phyloP scores from a whole-genome alignment of 306 rosid species.

The Biancaea sappan region DNA sequence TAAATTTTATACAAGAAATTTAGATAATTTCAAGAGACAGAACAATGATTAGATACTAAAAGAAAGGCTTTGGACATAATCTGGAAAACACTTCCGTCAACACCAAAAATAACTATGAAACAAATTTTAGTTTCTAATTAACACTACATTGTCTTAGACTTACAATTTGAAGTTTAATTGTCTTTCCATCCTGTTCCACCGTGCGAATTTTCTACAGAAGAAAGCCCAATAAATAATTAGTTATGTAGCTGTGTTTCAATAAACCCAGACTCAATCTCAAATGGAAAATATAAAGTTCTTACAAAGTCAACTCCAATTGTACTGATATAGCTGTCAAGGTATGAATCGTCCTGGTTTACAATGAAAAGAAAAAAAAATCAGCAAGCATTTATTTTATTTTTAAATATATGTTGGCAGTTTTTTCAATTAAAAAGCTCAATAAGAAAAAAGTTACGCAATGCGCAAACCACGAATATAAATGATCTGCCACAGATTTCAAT shows the following conservation, averaged over 20 bases:
- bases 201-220: conserved; percentile 85
- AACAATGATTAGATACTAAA: not conserved
- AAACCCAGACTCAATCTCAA: conserved; percentile 7
- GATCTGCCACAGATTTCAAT: not conserved
- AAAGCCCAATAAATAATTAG: conserved; percentile 23
- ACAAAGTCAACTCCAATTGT: conserved; percentile 99
- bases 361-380: conserved; percentile 26
- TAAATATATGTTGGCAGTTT: not conserved
- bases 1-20: not conserved
- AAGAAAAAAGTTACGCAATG: not conserved
- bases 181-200: conserved; percentile 92
- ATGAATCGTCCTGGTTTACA: conserved; percentile 84
- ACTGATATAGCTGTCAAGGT: conserved; percentile 99
- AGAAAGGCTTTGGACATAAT: not conserved
- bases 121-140: not conserved
- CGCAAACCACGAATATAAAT: conserved; percentile 5
- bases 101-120: conserved; percentile 5
- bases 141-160: conserved; percentile 27
- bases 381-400: not conserved
- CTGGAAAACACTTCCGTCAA: not conserved
- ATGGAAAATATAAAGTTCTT: conserved; percentile 42
- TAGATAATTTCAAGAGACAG: not conserved
- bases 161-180: conserved; percentile 91
- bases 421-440: not conserved
- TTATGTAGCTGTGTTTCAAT: conserved; percentile 6